Evolutionary conservation across 495 filamentous ascomycete species (phyloP), one percentile per base, ranked within the genome.

Genomic region (Delitschia confertaspora): DNA sequence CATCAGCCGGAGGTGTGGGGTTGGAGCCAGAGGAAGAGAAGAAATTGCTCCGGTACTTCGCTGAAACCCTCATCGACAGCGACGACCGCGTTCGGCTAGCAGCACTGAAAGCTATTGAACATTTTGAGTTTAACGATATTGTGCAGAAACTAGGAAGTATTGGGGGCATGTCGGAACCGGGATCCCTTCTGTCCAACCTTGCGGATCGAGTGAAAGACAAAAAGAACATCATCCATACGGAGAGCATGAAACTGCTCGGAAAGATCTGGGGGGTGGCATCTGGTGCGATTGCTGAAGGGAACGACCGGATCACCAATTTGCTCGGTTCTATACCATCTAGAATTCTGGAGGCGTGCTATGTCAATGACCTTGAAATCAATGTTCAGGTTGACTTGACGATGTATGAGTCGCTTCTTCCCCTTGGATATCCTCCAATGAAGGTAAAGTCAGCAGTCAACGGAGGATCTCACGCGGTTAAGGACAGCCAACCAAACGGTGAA

Each of bases 81-180:
- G 93, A 99, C 55, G 91, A 99, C 46, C 85, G 76, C 48, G 91
- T 99, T 26, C 76, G 91, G 36, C 64, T 96, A 32, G 81, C 89
- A 11, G 88, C 88, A 11, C 81, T 95, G 8, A 79, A 82, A 55
- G 80, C 80, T 0, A 72, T 99, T 19, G 82, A 80, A 31, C 73
- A 70, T 22, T 85, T 93, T 63, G 75, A 75, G 40, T 79, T 95
- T 60, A 67, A 71, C 41, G 77, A 93, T 53, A 72, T 96, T 33
- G 72, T 95, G 33, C 65, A 76, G 23, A 94, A 93, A 55, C 67
- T 99, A 19, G 84, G 81, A 4, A 71, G 75, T 2, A 73, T 69
- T 53, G 88, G 88, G 30, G 78, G 82, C 23, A 74, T 88, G 18
- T 71, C 67, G 25, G 78, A 80, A 23, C 62, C 77, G 20, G 75